Conservation (phyloP, 1,284 basidiomycete genomes). For the Tausonia pullulans region DNA sequence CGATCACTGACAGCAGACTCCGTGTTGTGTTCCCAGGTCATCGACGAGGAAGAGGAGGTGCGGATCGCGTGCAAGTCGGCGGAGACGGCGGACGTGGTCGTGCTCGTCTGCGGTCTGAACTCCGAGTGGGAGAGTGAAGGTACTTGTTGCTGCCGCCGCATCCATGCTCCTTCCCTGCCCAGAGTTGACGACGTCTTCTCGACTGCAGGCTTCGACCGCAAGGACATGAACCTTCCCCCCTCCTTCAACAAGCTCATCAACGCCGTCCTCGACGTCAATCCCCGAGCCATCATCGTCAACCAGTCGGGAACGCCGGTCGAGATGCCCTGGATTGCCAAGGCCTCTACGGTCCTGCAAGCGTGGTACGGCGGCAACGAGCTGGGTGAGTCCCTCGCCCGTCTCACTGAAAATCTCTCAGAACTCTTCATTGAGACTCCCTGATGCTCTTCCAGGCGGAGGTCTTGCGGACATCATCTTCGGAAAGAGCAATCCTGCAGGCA, state of each 20-base stretch:
- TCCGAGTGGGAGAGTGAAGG: constrained; percentile 57
- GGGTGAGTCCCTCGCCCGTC: background rate
- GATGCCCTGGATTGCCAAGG: constrained; percentile 45
- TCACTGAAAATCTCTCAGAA: no score
- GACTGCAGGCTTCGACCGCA: background rate
- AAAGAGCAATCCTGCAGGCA: constrained; percentile 44
- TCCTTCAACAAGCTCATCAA: constrained; percentile 40
- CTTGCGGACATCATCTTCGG: constrained; percentile 47
- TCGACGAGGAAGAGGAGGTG: background rate
- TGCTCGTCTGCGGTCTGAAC: background rate
- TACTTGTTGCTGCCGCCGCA: constrained; percentile 26
- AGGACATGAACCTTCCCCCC: background rate
- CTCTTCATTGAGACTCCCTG: background rate
- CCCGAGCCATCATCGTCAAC: constrained; percentile 43
- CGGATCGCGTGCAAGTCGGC: background rate
- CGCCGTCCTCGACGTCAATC: constrained; percentile 42
- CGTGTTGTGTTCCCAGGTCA: background rate
- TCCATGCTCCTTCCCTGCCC: background rate
- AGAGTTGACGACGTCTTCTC: background rate
- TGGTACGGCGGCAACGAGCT: constrained; percentile 49
- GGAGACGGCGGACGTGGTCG: background rate
- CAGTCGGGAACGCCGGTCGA: constrained; percentile 40
- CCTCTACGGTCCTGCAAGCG: constrained; percentile 42
- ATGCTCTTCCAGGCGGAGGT: constrained; percentile 34
- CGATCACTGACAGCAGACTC: no score